Percentiles rank a stretch among this genome's conserved stretches.
Evolutionary conservation across 257 asterid genomes (phyloP).

Genomic region (Misopates orontium): DNA sequence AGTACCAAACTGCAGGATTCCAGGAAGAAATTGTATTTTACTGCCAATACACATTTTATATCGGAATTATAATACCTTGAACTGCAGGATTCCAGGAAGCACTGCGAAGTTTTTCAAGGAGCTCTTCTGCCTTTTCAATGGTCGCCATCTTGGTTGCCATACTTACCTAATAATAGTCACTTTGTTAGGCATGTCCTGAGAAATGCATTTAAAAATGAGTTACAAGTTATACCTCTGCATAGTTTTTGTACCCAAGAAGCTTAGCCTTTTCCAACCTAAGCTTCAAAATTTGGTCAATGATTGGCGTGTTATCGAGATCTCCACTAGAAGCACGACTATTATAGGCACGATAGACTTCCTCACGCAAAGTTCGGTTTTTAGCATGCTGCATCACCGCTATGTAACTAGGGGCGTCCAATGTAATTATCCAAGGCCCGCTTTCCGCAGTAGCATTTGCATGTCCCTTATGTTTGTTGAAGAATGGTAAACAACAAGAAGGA

Average conservation of each 20-base stretch:
- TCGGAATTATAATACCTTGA: conserved; percentile 38
- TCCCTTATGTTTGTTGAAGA: conserved; percentile 55
- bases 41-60: conserved; percentile 7
- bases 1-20: conserved; percentile 8
- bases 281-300: conserved; percentile 82
- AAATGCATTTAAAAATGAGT: conserved; percentile 7
- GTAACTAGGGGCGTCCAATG: conserved; percentile 92
- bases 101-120: conserved; percentile 80
- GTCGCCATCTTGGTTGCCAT: conserved; percentile 99
- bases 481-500: not conserved
- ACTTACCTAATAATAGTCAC: conserved; percentile 67
- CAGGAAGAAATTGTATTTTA: not conserved
- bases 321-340: conserved; percentile 91
- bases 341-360: conserved; percentile 94
- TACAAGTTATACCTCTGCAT: conserved; percentile 71
- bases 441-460: conserved; percentile 93
- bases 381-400: conserved; percentile 92
- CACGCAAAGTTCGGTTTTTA: conserved; percentile 77
- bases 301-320: conserved; percentile 76
- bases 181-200: conserved; percentile 29
- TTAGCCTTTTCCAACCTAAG: conserved; percentile 89
- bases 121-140: conserved; percentile 80
- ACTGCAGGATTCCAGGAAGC: conserved; percentile 97
- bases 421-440: conserved; percentile 91
- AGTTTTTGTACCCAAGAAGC: conserved; percentile 93